Percentiles rank a stretch among this genome's conserved stretches.
Conservation (phyloP, 1,139 yeast genomes). For the Pichia sp. region DNA sequence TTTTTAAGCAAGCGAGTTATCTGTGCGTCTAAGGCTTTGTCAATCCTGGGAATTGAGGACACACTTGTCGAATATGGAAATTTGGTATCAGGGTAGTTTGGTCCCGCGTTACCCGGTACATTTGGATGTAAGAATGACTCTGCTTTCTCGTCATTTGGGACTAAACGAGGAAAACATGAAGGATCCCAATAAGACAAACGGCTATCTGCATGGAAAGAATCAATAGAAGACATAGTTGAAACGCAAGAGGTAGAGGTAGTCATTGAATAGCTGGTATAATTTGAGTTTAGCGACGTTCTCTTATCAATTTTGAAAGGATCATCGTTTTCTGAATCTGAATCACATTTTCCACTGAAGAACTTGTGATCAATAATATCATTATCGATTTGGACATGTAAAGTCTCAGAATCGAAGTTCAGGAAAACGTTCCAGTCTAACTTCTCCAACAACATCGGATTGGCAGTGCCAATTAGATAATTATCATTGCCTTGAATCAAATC, state of each 20-base stretch:
- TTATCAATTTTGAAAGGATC: neutral
- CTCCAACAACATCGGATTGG: constrained; percentile 49
- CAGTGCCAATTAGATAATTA: constrained; percentile 50
- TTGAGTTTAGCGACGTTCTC: neutral
- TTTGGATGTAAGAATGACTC: neutral
- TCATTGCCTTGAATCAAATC: constrained; percentile 43
- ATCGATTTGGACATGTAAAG: constrained; percentile 5
- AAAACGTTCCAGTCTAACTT: constrained; percentile 47
- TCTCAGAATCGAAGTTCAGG: constrained; percentile 42
- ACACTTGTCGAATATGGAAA: constrained; percentile 5
- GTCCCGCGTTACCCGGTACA: neutral
- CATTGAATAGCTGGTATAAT: constrained; percentile 8
- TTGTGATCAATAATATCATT: constrained; percentile 7
- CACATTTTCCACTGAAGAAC: neutral
- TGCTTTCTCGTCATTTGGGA: constrained; percentile 2
- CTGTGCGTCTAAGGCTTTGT: constrained; percentile 20
- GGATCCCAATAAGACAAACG: constrained; percentile 22
- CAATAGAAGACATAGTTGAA: constrained; percentile 13
- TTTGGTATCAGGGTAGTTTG: constrained; percentile 2
- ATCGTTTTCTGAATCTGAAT: neutral
- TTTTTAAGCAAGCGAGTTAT: constrained; percentile 20
- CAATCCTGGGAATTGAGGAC: constrained; percentile 23
- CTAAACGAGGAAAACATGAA: constrained; percentile 22
- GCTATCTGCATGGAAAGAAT: constrained; percentile 13
- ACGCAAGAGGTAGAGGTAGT: constrained; percentile 8